These are phyloP conservation scores for Lipomyces japonicus DNA, from an alignment of 805 yeast species.

Conservation along the genomic window DNA sequence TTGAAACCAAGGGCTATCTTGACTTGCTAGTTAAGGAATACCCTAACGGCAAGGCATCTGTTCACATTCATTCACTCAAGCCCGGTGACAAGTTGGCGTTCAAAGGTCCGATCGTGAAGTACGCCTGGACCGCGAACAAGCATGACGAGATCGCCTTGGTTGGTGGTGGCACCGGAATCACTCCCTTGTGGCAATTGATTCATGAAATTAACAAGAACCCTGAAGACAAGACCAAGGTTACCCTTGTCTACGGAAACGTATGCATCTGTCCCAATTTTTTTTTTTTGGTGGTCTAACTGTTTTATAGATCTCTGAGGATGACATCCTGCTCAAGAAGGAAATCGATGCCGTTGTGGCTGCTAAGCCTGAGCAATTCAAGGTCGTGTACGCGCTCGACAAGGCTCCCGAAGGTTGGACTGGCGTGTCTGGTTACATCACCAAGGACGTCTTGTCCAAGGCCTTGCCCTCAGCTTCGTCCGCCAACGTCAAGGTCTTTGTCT, in stretches of 20 bases:
- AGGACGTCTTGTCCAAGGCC: constrained; percentile 61
- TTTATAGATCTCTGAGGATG: constrained; percentile 77
- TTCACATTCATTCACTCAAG: constrained; percentile 65
- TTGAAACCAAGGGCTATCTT: constrained; percentile 65
- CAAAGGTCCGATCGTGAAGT: constrained; percentile 91
- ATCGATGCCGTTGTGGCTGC: constrained; percentile 60
- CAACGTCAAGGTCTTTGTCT: constrained; percentile 73
- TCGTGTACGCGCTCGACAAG: constrained; percentile 77
- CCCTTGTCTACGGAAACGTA: constrained; percentile 76
- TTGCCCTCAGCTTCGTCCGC: constrained; percentile 63
- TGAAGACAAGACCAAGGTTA: constrained; percentile 81
- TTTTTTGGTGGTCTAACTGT: constrained; percentile 70
- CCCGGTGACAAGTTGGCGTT: constrained; percentile 78
- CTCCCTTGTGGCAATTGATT: constrained; percentile 82
- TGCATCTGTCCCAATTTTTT: constrained; percentile 72
- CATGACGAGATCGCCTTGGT: constrained; percentile 74
- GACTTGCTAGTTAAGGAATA: constrained; percentile 82
- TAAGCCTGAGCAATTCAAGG: constrained; percentile 72
- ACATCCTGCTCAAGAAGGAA: constrained; percentile 74
- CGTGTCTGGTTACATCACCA: constrained; percentile 68
- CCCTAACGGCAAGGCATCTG: constrained; percentile 78
- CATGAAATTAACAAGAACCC: constrained; percentile 75
- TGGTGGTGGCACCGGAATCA: constrained; percentile 97
- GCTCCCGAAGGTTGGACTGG: constrained; percentile 51
- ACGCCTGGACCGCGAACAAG: constrained; percentile 85